Conservation (phyloP, 495 filamentous ascomycete species). For the Lasiosphaeria ovina region DNA sequence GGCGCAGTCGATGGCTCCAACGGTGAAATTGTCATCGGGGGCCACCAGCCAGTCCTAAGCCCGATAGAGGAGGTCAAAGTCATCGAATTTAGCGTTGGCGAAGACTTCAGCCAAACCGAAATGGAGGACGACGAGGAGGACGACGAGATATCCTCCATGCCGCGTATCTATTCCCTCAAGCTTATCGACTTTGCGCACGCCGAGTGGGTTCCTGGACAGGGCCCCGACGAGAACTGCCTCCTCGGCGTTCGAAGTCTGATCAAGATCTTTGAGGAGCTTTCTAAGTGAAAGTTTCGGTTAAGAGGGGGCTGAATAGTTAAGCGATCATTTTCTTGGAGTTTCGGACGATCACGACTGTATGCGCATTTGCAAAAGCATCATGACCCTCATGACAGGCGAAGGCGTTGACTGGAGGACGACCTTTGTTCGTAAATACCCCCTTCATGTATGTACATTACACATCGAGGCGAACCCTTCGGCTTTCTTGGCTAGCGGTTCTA, state of each 20-base stretch:
- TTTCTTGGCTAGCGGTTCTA: neutral
- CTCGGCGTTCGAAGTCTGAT: conserved; percentile 70
- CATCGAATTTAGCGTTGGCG: conserved; percentile 17
- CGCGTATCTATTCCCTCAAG: conserved; percentile 76
- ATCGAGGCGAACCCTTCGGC: neutral
- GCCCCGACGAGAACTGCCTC: conserved; percentile 83
- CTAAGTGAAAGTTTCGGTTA: conserved; percentile 24
- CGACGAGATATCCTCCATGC: conserved; percentile 61
- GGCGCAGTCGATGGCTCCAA: conserved; percentile 11
- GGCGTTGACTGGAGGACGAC: neutral
- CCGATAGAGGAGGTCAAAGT: conserved; percentile 26
- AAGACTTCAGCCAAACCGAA: neutral
- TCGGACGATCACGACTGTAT: neutral
- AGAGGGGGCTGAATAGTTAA: neutral
- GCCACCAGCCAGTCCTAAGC: neutral
- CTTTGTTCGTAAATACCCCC: conserved; percentile 2
- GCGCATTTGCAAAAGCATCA: conserved; percentile 8
- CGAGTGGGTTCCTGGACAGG: conserved; percentile 76
- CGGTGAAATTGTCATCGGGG: neutral
- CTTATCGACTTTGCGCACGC: conserved; percentile 98
- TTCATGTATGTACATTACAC: conserved; percentile 2
- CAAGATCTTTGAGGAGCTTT: conserved; percentile 66
- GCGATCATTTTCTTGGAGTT: conserved; percentile 3
- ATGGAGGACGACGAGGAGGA: conserved; percentile 39
- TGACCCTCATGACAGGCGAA: conserved; percentile 5